A percentile compares a stretch with the other conserved stretches of the same genome.
Conservation (phyloP, 2,329 filamentous ascomycete genomes). For the Botryotinia narcissicola region DNA sequence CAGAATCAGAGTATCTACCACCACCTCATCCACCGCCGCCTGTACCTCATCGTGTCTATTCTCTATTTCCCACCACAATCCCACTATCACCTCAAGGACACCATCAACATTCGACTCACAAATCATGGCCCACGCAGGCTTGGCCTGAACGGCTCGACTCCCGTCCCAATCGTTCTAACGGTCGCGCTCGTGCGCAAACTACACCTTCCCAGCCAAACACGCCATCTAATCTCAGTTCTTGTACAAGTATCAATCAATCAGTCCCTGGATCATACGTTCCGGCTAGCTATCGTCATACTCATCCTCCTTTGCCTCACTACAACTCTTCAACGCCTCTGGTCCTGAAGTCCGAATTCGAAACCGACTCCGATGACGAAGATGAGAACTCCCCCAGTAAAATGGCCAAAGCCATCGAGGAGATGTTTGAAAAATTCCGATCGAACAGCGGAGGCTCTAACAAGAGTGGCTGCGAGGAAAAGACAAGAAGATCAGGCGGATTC, state of each 20-base stretch:
- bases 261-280: conserved; percentile 6
- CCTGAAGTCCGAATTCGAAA: conserved; percentile 16
- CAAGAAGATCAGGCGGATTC: conserved; percentile 11
- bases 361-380: conserved; percentile 18
- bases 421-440: conserved; percentile 18
- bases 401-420: conserved; percentile 20
- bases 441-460: neutral
- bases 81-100: neutral
- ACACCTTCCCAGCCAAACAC: neutral
- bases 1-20: neutral
- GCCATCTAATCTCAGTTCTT: conserved; percentile 8
- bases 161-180: conserved; percentile 2
- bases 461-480: conserved; percentile 1
- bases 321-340: conserved; percentile 11
- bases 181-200: conserved; percentile 15
- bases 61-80: conserved; percentile 7
- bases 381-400: conserved; percentile 15
- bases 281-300: neutral
- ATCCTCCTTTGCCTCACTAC: neutral
- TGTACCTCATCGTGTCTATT: conserved; percentile 3
- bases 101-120: conserved; percentile 17
- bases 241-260: neutral
- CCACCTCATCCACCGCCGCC: neutral
- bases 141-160: conserved; percentile 21
- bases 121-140: conserved; percentile 11